Evolutionary conservation across 495 filamentous ascomycete species (phyloP).

Genomic region (Bacidia gigantensis): DNA sequence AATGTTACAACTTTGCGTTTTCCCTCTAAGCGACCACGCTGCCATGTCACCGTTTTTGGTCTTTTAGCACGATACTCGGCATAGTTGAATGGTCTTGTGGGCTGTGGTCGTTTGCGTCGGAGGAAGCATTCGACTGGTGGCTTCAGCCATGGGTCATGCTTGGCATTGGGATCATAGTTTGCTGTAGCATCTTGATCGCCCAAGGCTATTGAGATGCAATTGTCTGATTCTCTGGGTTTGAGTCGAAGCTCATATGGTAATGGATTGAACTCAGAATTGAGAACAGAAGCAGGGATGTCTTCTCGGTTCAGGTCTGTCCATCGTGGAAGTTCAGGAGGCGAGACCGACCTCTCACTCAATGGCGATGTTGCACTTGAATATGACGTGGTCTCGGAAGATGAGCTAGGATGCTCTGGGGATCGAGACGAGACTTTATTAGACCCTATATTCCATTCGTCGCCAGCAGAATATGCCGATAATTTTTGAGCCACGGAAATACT

Average conservation of each 20-base stretch:
- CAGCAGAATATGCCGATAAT: not conserved
- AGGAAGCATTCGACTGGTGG: not conserved
- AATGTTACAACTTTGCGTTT: conserved; percentile 9
- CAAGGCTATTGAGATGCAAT: not conserved
- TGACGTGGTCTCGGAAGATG: not conserved
- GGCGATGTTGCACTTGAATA: not conserved
- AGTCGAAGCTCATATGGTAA: conserved; percentile 13
- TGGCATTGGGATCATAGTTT: conserved; percentile 12
- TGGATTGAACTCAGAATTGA: not conserved
- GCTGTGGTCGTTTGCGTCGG: not conserved
- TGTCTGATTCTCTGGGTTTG: conserved; percentile 8
- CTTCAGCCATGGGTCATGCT: not conserved
- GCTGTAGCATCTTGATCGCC: conserved; percentile 16
- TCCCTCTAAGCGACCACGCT: conserved; percentile 8
- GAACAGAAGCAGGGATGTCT: conserved; percentile 4
- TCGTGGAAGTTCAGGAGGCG: not conserved
- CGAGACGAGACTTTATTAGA: not conserved
- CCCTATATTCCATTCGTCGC: not conserved
- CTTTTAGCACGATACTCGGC: conserved; percentile 5
- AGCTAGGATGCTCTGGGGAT: not conserved
- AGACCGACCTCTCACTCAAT: not conserved
- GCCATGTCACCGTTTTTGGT: conserved; percentile 12
- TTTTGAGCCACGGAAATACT: too few species aligned
- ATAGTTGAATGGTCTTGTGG: not conserved
- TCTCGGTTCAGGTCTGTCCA: not conserved